phyloP scores from a whole-genome alignment of 2,329 filamentous ascomycete genomes.

The Thermothelomyces thermophilus region DNA sequence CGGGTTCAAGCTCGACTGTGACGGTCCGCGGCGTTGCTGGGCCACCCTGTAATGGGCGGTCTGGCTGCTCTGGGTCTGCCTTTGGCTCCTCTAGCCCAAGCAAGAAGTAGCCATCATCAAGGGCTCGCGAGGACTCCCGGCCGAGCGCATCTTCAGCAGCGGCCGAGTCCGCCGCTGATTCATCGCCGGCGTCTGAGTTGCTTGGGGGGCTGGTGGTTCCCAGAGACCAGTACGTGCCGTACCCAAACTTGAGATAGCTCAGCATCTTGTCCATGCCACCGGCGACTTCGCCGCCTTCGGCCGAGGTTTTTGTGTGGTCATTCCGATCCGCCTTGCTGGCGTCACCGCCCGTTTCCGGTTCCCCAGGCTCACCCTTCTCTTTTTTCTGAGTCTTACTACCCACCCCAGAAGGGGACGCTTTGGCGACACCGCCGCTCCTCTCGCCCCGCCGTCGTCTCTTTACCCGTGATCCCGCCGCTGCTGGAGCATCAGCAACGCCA shows the following conservation, averaged over 20 bases:
- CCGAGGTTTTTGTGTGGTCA: background rate
- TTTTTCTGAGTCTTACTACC: constrained; percentile 10
- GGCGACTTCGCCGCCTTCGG: constrained; percentile 29
- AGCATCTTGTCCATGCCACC: constrained; percentile 50
- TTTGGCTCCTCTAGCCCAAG: background rate
- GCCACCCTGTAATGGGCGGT: constrained; percentile 28
- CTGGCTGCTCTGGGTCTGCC: constrained; percentile 24
- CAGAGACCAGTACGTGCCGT: constrained; percentile 60
- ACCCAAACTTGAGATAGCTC: constrained; percentile 60
- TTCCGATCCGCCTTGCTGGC: background rate
- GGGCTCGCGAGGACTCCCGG: constrained; percentile 11
- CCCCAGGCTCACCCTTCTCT: background rate
- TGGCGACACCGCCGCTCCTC: background rate
- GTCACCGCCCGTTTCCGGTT: background rate
- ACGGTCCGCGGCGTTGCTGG: constrained; percentile 29
- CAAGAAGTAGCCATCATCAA: constrained; percentile 46
- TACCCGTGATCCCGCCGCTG: constrained; percentile 51
- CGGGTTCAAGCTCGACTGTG: constrained; percentile 55
- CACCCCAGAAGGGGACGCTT: background rate
- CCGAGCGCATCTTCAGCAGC: constrained; percentile 5
- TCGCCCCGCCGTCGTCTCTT: constrained; percentile 28
- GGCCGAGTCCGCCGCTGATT: background rate
- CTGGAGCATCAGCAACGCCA: constrained; percentile 73
- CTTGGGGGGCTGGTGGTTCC: constrained; percentile 24
- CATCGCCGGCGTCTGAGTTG: constrained; percentile 5